Evolutionary conservation across 2,329 filamentous ascomycete genomes (phyloP).

Genomic region (Parasarocladium wereldwijsianum): DNA sequence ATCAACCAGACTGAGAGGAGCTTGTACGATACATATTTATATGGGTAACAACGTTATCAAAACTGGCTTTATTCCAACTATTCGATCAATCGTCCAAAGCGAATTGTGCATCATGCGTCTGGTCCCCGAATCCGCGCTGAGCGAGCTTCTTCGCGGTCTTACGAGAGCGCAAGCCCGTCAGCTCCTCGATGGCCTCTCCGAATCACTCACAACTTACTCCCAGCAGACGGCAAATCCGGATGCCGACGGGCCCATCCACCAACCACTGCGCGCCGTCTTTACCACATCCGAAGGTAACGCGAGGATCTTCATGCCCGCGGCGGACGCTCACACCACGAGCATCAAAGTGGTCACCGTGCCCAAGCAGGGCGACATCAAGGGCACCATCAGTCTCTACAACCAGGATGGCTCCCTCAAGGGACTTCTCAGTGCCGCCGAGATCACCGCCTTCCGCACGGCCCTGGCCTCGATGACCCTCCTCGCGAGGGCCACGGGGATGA

Average conservation of each 20-base stretch:
- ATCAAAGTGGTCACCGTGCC: conserved; percentile 4
- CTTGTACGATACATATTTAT: no score
- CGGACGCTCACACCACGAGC: conserved; percentile 2
- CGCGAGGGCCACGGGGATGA: conserved; percentile 17
- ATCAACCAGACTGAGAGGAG: no score
- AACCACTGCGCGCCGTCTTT: conserved; percentile 2
- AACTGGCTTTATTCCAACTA: no score
- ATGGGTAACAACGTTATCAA: no score
- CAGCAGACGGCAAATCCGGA: background rate
- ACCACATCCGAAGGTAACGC: conserved; percentile 4
- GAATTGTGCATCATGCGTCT: conserved; percentile 4
- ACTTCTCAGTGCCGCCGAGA: conserved; percentile 50
- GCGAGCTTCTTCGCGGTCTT: conserved; percentile 1
- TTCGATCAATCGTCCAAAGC: no score
- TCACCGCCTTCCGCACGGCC: conserved; percentile 56
- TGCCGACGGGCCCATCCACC: conserved; percentile 1
- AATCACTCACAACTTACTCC: background rate
- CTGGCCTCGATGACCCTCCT: conserved; percentile 48
- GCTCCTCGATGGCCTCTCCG: background rate
- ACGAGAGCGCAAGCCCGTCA: background rate
- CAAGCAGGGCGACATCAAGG: conserved; percentile 3
- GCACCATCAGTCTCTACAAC: conserved; percentile 39
- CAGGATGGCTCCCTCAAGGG: conserved; percentile 40
- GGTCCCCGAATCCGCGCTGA: conserved; percentile 1
- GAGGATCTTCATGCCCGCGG: conserved; percentile 3